A percentile compares a stretch with the other conserved stretches of the same genome.
Conservation (phyloP, 2,329 filamentous ascomycete genomes). For the Aphanocladium album region DNA sequence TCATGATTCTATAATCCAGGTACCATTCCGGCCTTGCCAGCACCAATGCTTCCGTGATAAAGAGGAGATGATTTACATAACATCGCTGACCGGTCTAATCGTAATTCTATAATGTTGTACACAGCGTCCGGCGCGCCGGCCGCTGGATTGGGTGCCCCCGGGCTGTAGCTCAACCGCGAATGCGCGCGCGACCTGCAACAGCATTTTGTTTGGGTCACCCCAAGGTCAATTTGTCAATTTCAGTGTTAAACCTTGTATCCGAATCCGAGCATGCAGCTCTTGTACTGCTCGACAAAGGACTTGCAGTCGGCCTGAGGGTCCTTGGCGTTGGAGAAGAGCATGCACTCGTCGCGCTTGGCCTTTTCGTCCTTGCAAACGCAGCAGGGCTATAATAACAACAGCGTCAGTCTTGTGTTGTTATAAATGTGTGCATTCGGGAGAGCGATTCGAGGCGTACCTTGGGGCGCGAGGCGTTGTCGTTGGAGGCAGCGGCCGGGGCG, state of each 20-base stretch:
- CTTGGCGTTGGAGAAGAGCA: conserved; percentile 87
- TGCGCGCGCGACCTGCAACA: too few relatives aligned
- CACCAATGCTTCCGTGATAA: background rate
- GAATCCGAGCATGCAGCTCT: conserved; percentile 85
- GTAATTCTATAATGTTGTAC: conserved; percentile 21
- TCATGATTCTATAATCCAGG: background rate
- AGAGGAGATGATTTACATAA: background rate
- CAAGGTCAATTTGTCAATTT: conserved; percentile 4
- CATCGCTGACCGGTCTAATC: background rate
- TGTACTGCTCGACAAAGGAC: conserved; percentile 78
- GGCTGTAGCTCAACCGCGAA: too few relatives aligned
- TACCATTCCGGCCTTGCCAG: background rate
- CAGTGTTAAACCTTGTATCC: conserved; percentile 66
- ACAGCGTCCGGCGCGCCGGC: conserved; percentile 10
- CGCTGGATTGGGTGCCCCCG: background rate
- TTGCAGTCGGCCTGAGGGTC: conserved; percentile 82
- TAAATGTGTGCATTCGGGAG: conserved; percentile 3
- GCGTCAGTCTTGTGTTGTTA: background rate
- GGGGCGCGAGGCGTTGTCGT: conserved; percentile 12
- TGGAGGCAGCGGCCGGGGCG: conserved; percentile 9
- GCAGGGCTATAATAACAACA: conserved; percentile 62
- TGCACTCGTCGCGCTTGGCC: conserved; percentile 88
- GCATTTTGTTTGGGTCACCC: too few relatives aligned
- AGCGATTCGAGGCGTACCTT: conserved; percentile 8
- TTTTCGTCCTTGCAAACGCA: conserved; percentile 98